Percentiles rank a stretch among this genome's conserved stretches.
These are phyloP conservation scores for Rhynchosporium secalis DNA, from an alignment of 2,329 filamentous ascomycete genomes.

Conservation along the genomic window DNA sequence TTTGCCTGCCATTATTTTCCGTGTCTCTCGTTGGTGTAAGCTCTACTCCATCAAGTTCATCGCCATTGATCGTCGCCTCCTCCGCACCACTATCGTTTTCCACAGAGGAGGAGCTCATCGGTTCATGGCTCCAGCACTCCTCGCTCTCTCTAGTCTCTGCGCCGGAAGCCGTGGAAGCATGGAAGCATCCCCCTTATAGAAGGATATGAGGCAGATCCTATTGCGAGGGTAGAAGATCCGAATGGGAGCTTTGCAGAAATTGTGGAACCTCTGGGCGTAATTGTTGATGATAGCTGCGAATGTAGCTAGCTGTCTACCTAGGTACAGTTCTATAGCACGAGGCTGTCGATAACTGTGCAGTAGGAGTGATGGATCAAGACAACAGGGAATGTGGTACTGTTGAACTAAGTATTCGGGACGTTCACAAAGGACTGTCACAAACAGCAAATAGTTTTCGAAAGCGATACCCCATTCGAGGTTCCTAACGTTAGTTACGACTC, in stretches of 20 bases:
- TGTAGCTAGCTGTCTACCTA: slow-evolving; percentile 13
- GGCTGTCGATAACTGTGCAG: slow-evolving; percentile 22
- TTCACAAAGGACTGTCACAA: neutral
- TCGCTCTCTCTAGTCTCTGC: slow-evolving; percentile 29
- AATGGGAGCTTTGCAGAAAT: neutral
- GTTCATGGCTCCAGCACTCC: slow-evolving; percentile 37
- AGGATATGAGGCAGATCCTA: slow-evolving; percentile 23
- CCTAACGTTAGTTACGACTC: neutral
- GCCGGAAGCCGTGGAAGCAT: slow-evolving; percentile 34
- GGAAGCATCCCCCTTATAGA: slow-evolving; percentile 24
- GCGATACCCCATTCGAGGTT: no score
- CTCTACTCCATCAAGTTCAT: slow-evolving; percentile 35
- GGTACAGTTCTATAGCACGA: neutral
- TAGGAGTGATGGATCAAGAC: slow-evolving; percentile 19
- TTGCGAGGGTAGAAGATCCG: neutral
- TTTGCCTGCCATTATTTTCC: slow-evolving; percentile 33
- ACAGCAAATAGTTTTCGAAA: slow-evolving; percentile 1
- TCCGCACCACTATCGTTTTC: slow-evolving; percentile 61
- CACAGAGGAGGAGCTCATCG: slow-evolving; percentile 68
- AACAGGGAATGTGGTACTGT: neutral
- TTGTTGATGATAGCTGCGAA: slow-evolving; percentile 20
- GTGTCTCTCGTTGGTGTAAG: slow-evolving; percentile 51
- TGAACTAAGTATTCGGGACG: neutral
- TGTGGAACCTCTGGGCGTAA: slow-evolving; percentile 10
- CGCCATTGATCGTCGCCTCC: slow-evolving; percentile 49